Evolutionary conservation across 2,329 filamentous ascomycete species (phyloP), one percentile per base, ranked within the genome.

Genomic region (Colletotrichum cereale): DNA sequence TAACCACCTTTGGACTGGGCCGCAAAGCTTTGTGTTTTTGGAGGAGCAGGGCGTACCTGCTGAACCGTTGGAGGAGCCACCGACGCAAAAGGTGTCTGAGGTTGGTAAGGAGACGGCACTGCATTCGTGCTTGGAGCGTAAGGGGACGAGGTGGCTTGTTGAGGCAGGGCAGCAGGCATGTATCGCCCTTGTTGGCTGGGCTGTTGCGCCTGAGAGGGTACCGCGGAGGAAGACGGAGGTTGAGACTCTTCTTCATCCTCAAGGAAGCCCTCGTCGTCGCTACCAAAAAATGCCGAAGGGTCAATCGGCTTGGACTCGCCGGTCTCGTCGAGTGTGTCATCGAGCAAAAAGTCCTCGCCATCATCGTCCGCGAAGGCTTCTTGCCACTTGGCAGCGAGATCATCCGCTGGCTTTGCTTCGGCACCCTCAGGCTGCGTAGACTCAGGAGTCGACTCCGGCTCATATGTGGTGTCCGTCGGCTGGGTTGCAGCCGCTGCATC

Each of bases 1-100:
- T 99, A 99, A 10, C 96, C 95, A 67, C 93, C 93, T 82, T 97
- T 98, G 3, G 94, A 85, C 80, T 97, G 97, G 80, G 96, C 92
- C 7, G 89, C 94, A 81, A 97, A 99, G 81, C 96, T 98, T 79
- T 97, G 90, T 1, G 89, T 86, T 81, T 90, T 90, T 38, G 82
- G 81, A 70, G 87, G 76, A 73, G 87, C 83, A n/a, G 86, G 85
- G 16, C 79, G 80, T 0, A 78, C 75, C 48, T 81, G 79, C 61
- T 75, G 79, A 16, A 75, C 62, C 16, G 52, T 58, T 62, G 75
- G 78, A n/a, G 73, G 62, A 40, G 74, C 73, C 29, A 56, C 60
- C 36, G 77, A 69, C n/a, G 71, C 63, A 26, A 70, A 56, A 7
- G 70, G 58, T 11, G 64, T 58, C 31, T 64, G 68, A 57, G 79